Percentiles rank a stretch among this genome's conserved stretches.
These are phyloP conservation scores for Ustilago hordei DNA, from an alignment of 1,284 basidiomycete species.

Conservation along the genomic window DNA sequence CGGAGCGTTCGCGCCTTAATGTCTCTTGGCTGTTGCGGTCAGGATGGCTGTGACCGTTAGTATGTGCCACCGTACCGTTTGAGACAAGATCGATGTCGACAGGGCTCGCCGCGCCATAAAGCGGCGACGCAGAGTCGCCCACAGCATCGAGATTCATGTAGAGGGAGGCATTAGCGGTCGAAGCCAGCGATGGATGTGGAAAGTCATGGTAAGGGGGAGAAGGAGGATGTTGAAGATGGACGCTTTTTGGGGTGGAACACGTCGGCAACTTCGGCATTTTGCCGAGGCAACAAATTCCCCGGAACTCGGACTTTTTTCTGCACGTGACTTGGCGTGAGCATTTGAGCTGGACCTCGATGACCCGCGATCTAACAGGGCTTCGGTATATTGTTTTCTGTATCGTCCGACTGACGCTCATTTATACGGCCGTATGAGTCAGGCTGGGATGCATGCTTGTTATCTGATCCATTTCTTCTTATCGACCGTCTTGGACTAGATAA, in stretches of 20 bases:
- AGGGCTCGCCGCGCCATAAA: background rate
- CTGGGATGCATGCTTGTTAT: no score
- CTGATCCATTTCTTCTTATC: no score
- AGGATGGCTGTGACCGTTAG: background rate
- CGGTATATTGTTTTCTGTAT: no score
- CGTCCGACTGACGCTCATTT: no score
- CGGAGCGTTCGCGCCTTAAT: conserved; percentile 9
- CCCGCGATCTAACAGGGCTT: no score
- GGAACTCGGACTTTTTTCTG: conserved; percentile 23
- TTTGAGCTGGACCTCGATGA: no score
- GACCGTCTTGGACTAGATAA: background rate
- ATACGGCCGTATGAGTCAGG: no score
- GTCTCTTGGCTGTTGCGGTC: conserved; percentile 31
- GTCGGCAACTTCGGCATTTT: conserved; percentile 12
- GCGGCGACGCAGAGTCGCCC: conserved; percentile 13
- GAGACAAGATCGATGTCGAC: background rate
- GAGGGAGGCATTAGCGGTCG: conserved; percentile 19
- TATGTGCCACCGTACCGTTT: background rate
- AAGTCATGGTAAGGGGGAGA: conserved; percentile 2
- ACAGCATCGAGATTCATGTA: conserved; percentile 22
- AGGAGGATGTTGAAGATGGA: background rate
- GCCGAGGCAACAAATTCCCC: conserved; percentile 16
- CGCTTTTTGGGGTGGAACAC: conserved; percentile 5
- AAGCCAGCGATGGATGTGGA: background rate
- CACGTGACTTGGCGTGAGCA: no score